phyloP scores from a whole-genome alignment of 116 monocot species.

The Cymodocea nodosa region DNA sequence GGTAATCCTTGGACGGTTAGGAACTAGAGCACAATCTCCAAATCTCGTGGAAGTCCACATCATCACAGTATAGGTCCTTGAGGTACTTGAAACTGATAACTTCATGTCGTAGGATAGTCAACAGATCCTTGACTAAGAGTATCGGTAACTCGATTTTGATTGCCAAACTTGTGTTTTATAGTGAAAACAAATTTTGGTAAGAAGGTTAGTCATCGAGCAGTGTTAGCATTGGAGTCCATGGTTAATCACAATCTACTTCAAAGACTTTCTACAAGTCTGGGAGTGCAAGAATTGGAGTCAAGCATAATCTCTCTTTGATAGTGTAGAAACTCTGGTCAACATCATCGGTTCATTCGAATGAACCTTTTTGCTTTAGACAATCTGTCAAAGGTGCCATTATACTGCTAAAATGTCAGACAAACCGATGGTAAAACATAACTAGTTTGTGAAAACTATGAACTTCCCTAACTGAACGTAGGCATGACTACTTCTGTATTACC shows the following conservation, averaged over 20 bases:
- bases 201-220: too few relatives aligned
- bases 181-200: too few relatives aligned
- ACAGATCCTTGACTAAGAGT: too few relatives aligned
- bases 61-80: too few relatives aligned
- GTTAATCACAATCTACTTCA: not conserved
- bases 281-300: not conserved
- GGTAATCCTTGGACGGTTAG: too few relatives aligned
- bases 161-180: too few relatives aligned
- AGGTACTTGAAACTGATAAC: too few relatives aligned
- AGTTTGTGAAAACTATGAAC: slow-evolving; percentile 6
- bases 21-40: too few relatives aligned
- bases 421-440: not conserved
- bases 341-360: not conserved
- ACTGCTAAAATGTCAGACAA: not conserved
- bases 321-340: not conserved
- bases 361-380: not conserved
- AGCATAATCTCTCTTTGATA: not conserved
- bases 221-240: not conserved
- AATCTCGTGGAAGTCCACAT: too few relatives aligned
- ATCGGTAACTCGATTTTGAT: too few relatives aligned
- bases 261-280: not conserved
- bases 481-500: not conserved
- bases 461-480: not conserved
- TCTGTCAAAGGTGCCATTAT: not conserved
- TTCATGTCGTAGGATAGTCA: too few relatives aligned